Evolutionary conservation across 495 filamentous ascomycete genomes (phyloP).

Genomic region (Bombardia bombarda): DNA sequence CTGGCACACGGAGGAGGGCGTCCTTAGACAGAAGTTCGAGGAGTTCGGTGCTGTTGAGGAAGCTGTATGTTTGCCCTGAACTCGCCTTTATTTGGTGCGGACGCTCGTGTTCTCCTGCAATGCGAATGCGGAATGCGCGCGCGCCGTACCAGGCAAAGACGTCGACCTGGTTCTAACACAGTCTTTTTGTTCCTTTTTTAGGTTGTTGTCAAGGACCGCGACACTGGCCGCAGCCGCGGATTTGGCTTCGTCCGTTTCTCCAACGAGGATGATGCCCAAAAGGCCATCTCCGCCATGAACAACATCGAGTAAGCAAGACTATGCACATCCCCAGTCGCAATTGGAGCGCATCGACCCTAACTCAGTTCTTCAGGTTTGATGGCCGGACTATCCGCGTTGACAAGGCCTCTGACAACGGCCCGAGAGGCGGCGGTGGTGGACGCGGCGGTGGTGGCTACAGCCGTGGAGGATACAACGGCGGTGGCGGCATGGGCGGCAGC

Average conservation of each 20-base stretch:
- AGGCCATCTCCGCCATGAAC: slow-evolving; percentile 80
- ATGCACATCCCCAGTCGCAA: too few species aligned
- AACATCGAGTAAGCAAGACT: slow-evolving; percentile 84
- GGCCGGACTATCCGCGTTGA: slow-evolving; percentile 93
- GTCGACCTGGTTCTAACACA: too few species aligned
- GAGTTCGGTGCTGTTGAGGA: slow-evolving; percentile 84
- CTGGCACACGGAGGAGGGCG: slow-evolving; percentile 90
- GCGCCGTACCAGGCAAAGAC: too few species aligned
- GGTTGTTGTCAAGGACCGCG: slow-evolving; percentile 97
- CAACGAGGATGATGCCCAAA: slow-evolving; percentile 72
- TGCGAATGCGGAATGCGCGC: too few species aligned
- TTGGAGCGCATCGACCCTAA: slow-evolving; percentile 7
- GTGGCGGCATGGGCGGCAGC: slow-evolving; percentile 17
- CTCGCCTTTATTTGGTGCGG: slow-evolving; percentile 10
- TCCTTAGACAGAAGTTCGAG: slow-evolving; percentile 78
- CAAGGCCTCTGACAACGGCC: slow-evolving; percentile 77
- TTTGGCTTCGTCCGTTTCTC: slow-evolving; percentile 94
- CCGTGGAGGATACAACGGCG: slow-evolving; percentile 35
- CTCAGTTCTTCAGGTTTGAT: slow-evolving; percentile 63
- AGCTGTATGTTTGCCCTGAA: slow-evolving; percentile 59
- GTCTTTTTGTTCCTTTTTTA: slow-evolving; percentile 25
- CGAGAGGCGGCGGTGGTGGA: slow-evolving; percentile 47
- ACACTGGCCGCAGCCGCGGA: slow-evolving; percentile 90
- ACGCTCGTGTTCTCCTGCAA: background rate
- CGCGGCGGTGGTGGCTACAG: slow-evolving; percentile 26